Base-by-base conservation (phyloP, 306 rosid species). In the Quercus aquifolioides region DNA sequence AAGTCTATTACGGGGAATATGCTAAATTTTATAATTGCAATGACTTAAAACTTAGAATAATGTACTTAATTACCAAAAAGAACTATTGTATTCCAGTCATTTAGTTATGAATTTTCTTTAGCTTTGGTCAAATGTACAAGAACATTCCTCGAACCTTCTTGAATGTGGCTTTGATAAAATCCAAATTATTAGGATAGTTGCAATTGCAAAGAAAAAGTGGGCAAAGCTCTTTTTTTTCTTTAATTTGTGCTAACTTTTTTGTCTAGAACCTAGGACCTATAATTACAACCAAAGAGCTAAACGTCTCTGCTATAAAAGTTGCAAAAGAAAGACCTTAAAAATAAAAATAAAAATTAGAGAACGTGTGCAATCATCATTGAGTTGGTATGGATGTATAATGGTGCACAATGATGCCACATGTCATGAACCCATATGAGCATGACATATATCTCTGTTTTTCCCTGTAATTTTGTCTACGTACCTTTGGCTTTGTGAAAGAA, bases 321-420 rank as follows among this genome's bases (percentile, higher is more conserved):
- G 54, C 54, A 49, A 49, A 13, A 13, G 54, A 49, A 49, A 49
- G 15, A 55, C 80, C 28, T 52, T 71, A 59, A 55, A 33, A 67
- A 10, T 31, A 56, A 38, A 6, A 38, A 38, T 7, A 41, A 41
- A 41, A 41, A 41, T 41, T 69, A 12, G 38, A 52, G 56, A 76
- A 83, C 85, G 78, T 69, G 85, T 38, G 59, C 69, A 77, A 77
- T 63, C 85, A 87, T 85, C 79, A 85, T 80, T 71, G 14, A 74
- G 71, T 38, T 78, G 43, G 70, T 60, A 62, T 81, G 84, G 84
- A 75, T 82, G 82, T 71, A 77, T 58, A 77, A 77, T 76, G 80
- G 76, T 71, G 70, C 56, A 73, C 0, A 74, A 56, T 74, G 72
- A 77, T 73, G 73, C 51, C 46, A 74, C 69, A 78, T 79, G 59